phyloP scores from a whole-genome alignment of 495 filamentous ascomycete genomes.

The Cetradonia linearis region DNA sequence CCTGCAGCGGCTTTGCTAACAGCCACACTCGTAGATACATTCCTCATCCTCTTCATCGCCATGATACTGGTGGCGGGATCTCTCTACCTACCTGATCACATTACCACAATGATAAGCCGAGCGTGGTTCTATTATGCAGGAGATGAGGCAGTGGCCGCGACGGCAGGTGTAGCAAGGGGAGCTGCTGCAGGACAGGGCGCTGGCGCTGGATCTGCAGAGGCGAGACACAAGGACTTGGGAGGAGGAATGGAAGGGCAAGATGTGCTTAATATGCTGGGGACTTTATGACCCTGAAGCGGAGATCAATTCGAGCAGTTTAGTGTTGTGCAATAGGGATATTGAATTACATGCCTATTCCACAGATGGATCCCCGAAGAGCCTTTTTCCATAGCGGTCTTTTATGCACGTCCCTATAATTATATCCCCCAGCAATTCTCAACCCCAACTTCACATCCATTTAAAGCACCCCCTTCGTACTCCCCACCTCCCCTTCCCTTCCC shows the following conservation, averaged over 20 bases:
- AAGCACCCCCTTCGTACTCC: constrained; percentile 85
- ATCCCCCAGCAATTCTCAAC: neutral
- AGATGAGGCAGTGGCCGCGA: constrained; percentile 42
- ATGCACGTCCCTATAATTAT: neutral
- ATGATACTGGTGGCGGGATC: constrained; percentile 77
- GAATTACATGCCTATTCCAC: neutral
- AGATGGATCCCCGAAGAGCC: neutral
- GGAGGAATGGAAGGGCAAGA: constrained; percentile 13
- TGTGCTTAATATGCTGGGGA: constrained; percentile 18
- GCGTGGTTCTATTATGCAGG: constrained; percentile 92
- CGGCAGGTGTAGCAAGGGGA: constrained; percentile 6
- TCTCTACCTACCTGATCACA: constrained; percentile 86
- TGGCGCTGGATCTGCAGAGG: constrained; percentile 7
- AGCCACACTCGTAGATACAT: constrained; percentile 52
- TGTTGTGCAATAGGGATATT: neutral
- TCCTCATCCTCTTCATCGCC: constrained; percentile 76
- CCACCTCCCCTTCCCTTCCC: constrained; percentile 78
- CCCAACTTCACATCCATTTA: constrained; percentile 20
- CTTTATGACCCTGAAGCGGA: neutral
- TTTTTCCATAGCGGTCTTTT: neutral
- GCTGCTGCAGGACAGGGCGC: constrained; percentile 5
- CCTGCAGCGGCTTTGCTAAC: constrained; percentile 9
- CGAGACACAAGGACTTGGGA: neutral
- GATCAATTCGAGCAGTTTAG: neutral
- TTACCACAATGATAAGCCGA: constrained; percentile 64